Conservation (phyloP, 2,329 filamentous ascomycete genomes). For the Trichoderma gracile region DNA sequence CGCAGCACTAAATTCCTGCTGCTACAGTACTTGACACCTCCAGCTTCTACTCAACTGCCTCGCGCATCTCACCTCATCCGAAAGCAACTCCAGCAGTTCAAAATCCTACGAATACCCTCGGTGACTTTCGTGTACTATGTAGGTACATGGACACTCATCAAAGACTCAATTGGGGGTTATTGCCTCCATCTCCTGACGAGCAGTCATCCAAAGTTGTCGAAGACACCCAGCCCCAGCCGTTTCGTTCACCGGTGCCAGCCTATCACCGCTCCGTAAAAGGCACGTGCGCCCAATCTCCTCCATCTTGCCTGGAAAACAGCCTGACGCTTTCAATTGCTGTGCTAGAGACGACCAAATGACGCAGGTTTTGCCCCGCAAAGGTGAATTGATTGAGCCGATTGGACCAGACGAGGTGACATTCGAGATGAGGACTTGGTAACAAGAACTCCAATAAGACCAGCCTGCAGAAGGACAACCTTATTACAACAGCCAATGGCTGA, state of each 20-base stretch:
- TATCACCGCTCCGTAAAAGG: conserved; percentile 2
- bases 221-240: background rate
- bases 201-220: background rate
- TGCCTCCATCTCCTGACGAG: no score
- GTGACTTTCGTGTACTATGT: no score
- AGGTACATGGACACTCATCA: no score
- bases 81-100: no score
- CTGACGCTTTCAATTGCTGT: background rate
- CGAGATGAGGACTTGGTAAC: background rate
- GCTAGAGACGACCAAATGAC: conserved; percentile 14
- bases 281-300: background rate
- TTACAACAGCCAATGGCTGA: no score
- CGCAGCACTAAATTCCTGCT: background rate
- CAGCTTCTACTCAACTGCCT: background rate
- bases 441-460: no score
- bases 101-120: no score
- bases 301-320: background rate
- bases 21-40: no score
- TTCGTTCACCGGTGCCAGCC: background rate
- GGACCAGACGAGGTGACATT: background rate
- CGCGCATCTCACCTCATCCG: no score
- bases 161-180: no score
- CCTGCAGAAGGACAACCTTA: no score
- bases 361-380: conserved; percentile 12
- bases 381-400: background rate